Base-by-base conservation (phyloP, 2,329 filamentous ascomycete species). In the Beauveria sp. region DNA sequence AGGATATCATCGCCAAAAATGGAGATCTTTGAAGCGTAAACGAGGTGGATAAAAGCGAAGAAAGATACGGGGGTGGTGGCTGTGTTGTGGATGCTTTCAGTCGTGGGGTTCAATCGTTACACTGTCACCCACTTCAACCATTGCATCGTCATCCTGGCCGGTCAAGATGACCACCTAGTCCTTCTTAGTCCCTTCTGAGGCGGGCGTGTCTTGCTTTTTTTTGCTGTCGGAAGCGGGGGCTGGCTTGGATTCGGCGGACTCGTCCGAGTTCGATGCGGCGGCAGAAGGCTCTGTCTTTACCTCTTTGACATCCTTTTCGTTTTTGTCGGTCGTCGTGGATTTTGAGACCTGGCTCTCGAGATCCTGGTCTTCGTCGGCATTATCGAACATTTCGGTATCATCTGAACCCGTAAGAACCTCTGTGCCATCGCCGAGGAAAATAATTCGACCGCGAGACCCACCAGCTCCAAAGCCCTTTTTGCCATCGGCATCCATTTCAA, bases 371-470 rank as follows among this genome's bases (percentile, higher is more conserved):
- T 96, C 91, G 73, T 91, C 89, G 69, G 79, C 75, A 71, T 92
- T 88, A 75, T 97, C 91, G 77, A 97, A 96, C 88, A 96, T 93
- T 70, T 96, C 92, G 66, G 89, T 87, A 72, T 97, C 92, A 75
- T 92, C 88, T 73, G 89, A 89, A 76, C 95, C 91, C 68, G 91
- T 91, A 71, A 93, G 81, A 73, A 96, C 86, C 80, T 97, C 93
- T 71, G 91, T 96, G 70, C 93, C 95, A 79, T 98, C 93, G 67
- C 93, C 93, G 68, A 99, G 85, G 73, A 96, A 88, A 75, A 98
- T 98, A 75, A 97, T 92, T 69, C 93, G 88, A 68, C 92, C 91
- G 74, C 86, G 85, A 74, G 88, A 89, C 73, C 88, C 88, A 75
- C 87, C 80, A 69, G 84, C 78, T 66, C 85, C 84, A 71, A 89